Evolutionary conservation across 306 rosid species (phyloP).

Genomic region (Cucurbita ficifolia): DNA sequence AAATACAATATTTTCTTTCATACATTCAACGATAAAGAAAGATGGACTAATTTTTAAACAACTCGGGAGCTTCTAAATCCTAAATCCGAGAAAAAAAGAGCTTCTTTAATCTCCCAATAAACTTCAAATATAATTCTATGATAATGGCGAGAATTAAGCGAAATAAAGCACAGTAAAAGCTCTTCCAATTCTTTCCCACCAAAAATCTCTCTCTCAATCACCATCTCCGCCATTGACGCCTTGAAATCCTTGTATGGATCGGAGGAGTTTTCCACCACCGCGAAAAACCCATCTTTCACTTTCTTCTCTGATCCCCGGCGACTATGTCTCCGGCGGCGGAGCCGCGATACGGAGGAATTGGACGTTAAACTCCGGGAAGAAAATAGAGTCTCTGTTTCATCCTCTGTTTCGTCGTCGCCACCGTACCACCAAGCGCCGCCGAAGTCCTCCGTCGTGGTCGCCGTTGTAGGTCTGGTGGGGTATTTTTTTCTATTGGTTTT

Average conservation of each 20-base stretch:
- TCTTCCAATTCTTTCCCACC: slow-evolving; percentile 52
- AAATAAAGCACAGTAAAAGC: slow-evolving; percentile 74
- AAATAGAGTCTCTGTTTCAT: slow-evolving; percentile 68
- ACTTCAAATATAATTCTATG: slow-evolving; percentile 65
- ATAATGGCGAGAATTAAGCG: slow-evolving; percentile 56
- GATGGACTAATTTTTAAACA: background rate
- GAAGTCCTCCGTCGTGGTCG: slow-evolving; percentile 10
- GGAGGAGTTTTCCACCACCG: slow-evolving; percentile 77
- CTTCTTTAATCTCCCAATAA: slow-evolving; percentile 79
- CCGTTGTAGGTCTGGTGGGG: background rate
- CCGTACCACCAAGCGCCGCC: slow-evolving; percentile 54
- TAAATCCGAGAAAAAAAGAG: slow-evolving; percentile 54
- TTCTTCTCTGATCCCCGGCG: slow-evolving; percentile 22
- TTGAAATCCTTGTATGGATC: slow-evolving; percentile 88
- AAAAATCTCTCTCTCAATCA: slow-evolving; percentile 74
- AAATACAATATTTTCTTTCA: no score
- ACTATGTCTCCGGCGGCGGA: background rate
- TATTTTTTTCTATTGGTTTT: slow-evolving; percentile 5
- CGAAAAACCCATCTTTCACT: slow-evolving; percentile 63
- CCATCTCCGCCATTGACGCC: slow-evolving; percentile 89
- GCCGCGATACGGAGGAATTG: slow-evolving; percentile 48
- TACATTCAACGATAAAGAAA: background rate
- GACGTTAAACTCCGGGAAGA: slow-evolving; percentile 58
- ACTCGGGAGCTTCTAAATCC: slow-evolving; percentile 4
- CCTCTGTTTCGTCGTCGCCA: slow-evolving; percentile 38